Base-by-base conservation (phyloP, 2,329 filamentous ascomycete species). In the Ophiostoma piceae region DNA sequence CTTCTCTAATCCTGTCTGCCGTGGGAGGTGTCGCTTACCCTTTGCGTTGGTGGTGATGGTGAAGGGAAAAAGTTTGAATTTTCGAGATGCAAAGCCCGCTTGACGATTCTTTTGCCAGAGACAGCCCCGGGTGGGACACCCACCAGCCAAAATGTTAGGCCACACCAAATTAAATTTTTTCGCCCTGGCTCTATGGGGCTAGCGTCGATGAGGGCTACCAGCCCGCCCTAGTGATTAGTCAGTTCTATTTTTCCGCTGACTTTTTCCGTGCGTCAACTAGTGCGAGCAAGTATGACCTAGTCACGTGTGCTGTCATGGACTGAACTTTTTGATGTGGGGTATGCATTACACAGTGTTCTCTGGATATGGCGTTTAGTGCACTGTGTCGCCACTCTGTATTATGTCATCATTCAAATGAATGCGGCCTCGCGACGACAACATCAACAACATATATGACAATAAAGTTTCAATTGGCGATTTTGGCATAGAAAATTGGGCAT, bases 151-250 rank as follows among this genome's bases (percentile, higher is more conserved):
- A 67, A 67, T 54, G 22, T 19, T 54, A 41, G 60, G 67, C 65
- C 72, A 71, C 72, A 73, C 71, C 68, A 72, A 70, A 72, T 71
- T 71, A 66, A 72, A 69, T 72, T 73, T 73, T 73, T 73, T 71
- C 35, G 16, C 16, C 14, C 37, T 37, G n/a, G 3, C 32, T 35
- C 16, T 32, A 16, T 35, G 37, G 41, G 67, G 57, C 69, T 69
- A 66, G 60, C 16, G 65, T 69, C 11, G 9, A 35, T 71, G 70
- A 73, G 72, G 72, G 72, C 51, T 73, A 69, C 16, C 69, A 71
- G 67, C 69, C 72, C 67, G 71, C 71, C 69, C 67, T 70, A 22
- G 35, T 22, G 70, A 9, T 65, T 68, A 70, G 69, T 71, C 68
- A 70, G 16, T 22, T 26, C 2, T 4, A 8, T 11, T 62, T 51